These are phyloP conservation scores for Babesia bigemina DNA, from an alignment of 169 alveolate species.

Conservation along the genomic window DNA sequence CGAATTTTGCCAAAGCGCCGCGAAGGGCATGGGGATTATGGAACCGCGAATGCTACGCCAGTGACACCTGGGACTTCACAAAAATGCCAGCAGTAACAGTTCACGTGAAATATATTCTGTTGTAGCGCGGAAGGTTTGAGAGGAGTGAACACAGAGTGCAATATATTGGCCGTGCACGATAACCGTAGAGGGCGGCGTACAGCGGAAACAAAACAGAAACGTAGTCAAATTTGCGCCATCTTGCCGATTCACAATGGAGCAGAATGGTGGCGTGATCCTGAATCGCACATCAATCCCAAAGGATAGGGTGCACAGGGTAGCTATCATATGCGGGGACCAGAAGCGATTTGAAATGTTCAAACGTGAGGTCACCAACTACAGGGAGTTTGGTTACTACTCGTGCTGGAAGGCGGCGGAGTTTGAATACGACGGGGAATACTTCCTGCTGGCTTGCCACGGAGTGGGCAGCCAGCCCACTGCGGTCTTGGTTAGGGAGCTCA, in stretches of 20 bases:
- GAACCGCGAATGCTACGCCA: too few species aligned
- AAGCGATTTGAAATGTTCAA: conserved; percentile 34
- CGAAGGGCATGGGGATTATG: too few species aligned
- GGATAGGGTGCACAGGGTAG: conserved; percentile 49
- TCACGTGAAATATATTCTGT: too few species aligned
- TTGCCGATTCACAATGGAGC: background rate
- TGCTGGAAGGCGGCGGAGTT: conserved; percentile 49
- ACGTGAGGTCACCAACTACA: background rate
- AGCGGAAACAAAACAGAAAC: background rate
- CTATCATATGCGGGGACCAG: conserved; percentile 43
- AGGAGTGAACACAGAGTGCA: too few species aligned
- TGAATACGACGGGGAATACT: conserved; percentile 19
- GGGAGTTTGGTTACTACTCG: conserved; percentile 44
- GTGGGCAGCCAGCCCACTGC: conserved; percentile 32
- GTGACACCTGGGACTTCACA: too few species aligned
- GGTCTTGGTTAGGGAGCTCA: conserved; percentile 27
- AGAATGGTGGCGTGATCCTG: background rate
- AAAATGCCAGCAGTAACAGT: too few species aligned
- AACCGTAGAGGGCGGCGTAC: background rate
- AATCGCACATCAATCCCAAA: conserved; percentile 26
- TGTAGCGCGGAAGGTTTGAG: too few species aligned
- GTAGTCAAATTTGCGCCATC: too few species aligned
- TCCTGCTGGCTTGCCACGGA: conserved; percentile 45
- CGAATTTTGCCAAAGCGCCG: too few species aligned
- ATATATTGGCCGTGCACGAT: too few species aligned